A percentile compares a stretch with the other conserved stretches of the same genome.
These are phyloP conservation scores for Dothideomycetidae sp. DNA, from an alignment of 2,329 filamentous ascomycete genomes.

Conservation along the genomic window DNA sequence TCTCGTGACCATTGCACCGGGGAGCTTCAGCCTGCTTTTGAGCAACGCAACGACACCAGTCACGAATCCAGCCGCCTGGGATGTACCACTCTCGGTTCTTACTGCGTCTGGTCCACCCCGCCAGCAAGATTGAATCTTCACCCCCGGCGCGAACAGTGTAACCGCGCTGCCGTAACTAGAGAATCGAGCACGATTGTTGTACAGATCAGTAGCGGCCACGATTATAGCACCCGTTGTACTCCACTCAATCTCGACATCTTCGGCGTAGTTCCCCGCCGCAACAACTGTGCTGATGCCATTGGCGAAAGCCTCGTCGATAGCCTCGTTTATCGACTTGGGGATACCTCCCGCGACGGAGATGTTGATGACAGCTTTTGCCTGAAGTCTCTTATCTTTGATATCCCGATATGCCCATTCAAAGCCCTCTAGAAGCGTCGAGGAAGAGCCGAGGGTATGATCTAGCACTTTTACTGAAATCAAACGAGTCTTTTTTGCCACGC, in stretches of 20 bases:
- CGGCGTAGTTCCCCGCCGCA: conserved; percentile 40
- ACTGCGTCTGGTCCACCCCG: not conserved
- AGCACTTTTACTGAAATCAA: conserved; percentile 46
- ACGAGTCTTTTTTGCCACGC: conserved; percentile 44
- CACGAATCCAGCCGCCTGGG: not conserved
- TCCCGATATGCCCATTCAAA: conserved; percentile 38
- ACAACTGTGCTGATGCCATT: conserved; percentile 39
- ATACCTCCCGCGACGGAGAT: conserved; percentile 39
- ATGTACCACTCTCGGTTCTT: not conserved
- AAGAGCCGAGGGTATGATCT: conserved; percentile 11
- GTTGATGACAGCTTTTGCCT: conserved; percentile 36
- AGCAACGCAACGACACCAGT: not conserved
- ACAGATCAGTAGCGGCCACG: not conserved
- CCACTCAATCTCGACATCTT: not conserved
- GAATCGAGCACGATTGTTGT: not conserved
- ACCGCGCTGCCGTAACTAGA: not conserved
- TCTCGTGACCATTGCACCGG: not conserved
- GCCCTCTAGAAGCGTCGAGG: conserved; percentile 37
- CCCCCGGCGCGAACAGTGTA: not conserved
- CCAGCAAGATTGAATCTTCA: not conserved
- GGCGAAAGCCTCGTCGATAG: conserved; percentile 33
- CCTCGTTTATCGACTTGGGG: conserved; percentile 36
- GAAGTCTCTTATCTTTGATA: conserved; percentile 6
- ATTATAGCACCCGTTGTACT: not conserved
- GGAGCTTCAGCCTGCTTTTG: not conserved